Evolutionary conservation across 257 asterid species (phyloP), one percentile per base, ranked within the genome.

Genomic region (Solanum paucissectum): DNA sequence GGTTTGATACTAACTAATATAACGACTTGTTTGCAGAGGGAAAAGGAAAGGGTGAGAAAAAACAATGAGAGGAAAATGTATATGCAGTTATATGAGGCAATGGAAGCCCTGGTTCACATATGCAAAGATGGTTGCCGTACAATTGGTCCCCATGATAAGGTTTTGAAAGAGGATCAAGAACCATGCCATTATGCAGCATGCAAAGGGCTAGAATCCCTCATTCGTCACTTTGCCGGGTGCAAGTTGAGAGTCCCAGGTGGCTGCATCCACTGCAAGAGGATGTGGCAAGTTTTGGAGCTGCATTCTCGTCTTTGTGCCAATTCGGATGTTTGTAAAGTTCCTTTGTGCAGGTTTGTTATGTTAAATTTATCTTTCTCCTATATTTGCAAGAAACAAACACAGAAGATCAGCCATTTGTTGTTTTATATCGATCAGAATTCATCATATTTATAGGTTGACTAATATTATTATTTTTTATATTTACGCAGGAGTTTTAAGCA

Each of bases 41-140:
- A 52, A 76, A 92, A 92, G 89, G 93, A 91, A 73, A 89, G 92
- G 90, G 71, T 29, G 32, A 92, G 96, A 91, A 95, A 95, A 91
- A 81, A 33, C 25, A 87, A 90, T 0, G 96, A 95, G 92, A 92
- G 92, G 44, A 92, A 93, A 83, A 83, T 89, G 1, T 96, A 95
- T 89, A 25, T 87, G 79, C 98, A 94, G 83, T 84, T 96, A 18
- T 94, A 92, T 87, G 99, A 95, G 87, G 98, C 98, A 75, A 96
- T 96, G 98, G 99, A 96, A 89, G 98, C 98, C 23, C 91, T 95
- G 9, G 96, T 96, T 55, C 99, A 96, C 90, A 95, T 94, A 91
- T 96, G 95, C 73, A 93, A 86, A 89, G 98, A 96, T 6, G 99
- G 99, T 4, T 96, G 99, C 88, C 94, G 93, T 9, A 94, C 96